phyloP scores from a whole-genome alignment of 306 rosid genomes.

The Prosopis cineraria region DNA sequence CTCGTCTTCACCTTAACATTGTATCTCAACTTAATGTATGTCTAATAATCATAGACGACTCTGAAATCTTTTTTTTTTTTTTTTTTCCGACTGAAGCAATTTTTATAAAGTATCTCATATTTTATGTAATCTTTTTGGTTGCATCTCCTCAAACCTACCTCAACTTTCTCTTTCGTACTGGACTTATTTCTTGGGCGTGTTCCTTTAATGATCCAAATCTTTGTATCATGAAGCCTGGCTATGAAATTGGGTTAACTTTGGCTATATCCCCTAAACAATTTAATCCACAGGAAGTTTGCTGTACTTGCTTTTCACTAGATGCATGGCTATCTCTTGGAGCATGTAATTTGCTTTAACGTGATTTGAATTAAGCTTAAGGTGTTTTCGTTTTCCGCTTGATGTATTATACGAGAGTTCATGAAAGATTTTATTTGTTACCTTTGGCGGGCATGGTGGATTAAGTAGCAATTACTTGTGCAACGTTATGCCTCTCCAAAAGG shows the following conservation, averaged over 20 bases:
- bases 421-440: neutral
- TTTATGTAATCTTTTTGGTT: neutral
- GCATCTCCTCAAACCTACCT: neutral
- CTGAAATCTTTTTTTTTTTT: neutral
- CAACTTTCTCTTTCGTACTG: constrained; percentile 7
- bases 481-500: constrained; percentile 18
- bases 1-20: too few relatives aligned
- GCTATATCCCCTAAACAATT: neutral
- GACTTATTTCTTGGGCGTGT: constrained; percentile 20
- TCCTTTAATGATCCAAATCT: constrained; percentile 1
- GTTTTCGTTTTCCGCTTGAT: constrained; percentile 18
- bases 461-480: constrained; percentile 4
- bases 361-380: neutral
- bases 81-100: neutral
- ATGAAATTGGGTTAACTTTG: constrained; percentile 20
- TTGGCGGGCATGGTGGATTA: constrained; percentile 10
- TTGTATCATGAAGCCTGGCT: constrained; percentile 18
- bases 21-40: too few relatives aligned
- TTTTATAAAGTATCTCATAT: neutral
- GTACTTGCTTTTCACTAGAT: neutral
- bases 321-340: neutral
- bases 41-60: neutral
- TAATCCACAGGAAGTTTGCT: constrained; percentile 14
- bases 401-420: neutral
- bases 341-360: neutral